These are phyloP conservation scores for Eimeria praecox DNA, from an alignment of 169 alveolate genomes.

Conservation along the genomic window DNA sequence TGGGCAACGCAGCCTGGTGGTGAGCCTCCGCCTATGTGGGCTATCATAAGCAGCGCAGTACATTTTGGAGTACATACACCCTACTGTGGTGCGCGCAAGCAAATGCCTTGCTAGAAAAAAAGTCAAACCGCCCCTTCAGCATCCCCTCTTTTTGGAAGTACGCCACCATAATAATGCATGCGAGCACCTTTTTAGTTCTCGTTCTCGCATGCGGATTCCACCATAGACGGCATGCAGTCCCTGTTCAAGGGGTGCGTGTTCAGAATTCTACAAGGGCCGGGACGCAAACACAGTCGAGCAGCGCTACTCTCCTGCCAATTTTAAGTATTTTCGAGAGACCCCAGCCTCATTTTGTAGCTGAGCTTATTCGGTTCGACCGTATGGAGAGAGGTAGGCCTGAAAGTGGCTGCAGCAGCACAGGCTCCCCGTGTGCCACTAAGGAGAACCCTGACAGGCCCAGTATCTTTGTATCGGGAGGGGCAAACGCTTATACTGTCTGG, in stretches of 20 bases:
- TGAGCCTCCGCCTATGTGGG: neutral
- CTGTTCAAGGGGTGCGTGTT: constrained; percentile 55
- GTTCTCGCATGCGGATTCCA: constrained; percentile 19
- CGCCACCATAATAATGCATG: constrained; percentile 47
- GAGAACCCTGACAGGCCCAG: constrained; percentile 15
- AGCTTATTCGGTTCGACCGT: constrained; percentile 33
- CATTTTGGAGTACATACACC: neutral
- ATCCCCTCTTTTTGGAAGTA: neutral
- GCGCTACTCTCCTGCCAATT: neutral
- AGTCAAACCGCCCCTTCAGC: neutral
- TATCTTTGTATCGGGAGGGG: constrained; percentile 26
- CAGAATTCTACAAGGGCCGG: constrained; percentile 3
- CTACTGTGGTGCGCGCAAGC: neutral
- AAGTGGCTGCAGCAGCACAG: neutral
- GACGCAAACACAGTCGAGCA: neutral
- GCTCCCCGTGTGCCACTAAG: neutral
- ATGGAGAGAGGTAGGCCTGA: constrained; percentile 9
- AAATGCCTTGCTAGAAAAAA: neutral
- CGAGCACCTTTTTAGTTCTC: neutral
- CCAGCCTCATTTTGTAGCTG: constrained; percentile 12
- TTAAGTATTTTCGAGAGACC: constrained; percentile 8
- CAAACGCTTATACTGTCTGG: constrained; percentile 6
- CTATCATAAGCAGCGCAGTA: neutral
- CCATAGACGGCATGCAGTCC: constrained; percentile 10
- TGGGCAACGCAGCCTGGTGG: neutral